Base-by-base conservation (phyloP, 352 stramenopile genomes). In the Pythium apleroticum region DNA sequence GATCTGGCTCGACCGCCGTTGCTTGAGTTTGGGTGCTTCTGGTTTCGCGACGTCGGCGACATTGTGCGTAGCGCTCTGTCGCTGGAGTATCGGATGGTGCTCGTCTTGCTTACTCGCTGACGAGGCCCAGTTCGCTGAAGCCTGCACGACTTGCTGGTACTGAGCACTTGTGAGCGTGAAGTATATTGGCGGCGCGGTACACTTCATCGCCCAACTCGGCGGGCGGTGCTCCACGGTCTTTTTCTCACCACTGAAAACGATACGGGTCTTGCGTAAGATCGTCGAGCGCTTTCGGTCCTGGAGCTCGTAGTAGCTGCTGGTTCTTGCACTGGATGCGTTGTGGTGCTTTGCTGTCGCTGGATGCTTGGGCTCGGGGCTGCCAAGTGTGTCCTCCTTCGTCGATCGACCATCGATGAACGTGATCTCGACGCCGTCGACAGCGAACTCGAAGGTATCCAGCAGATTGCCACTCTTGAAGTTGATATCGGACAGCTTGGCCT, bases 211-310 rank as follows among this genome's bases (percentile, higher is more conserved):
- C 84, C 81, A 92, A 27, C 81, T 83, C 5, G 81, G 72, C 9
- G 76, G 57, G 2, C 74, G 60, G n/a, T 79, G 68, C 1, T 64
- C 52, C 39, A 82, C 66, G 0, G 73, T 43, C 8, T 84, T 65
- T 39, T 92, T 89, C 55, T 82, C 69, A 11, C 84, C 81, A 22
- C 71, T 71, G 70, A 92, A 91, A 31, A 88, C 68, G n/a, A 92
- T 61, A 1, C 75, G 72, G 1, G 80, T 87, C 41, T 77, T 85
- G 53, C 77, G 69, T 56, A 92, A 62, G 28, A 92, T 81, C 11
- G 76, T 84, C 3, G 84, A 87, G 10, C 76, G 74, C 20, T 86
- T 89, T 10, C 81, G 73, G 35, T 60, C 49, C 0, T 57, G 61
- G 11, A 86, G 65, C 9, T 78, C 73, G 46, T 77, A 83, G 43